Percentiles rank a stretch among this genome's conserved stretches.
phyloP scores from a whole-genome alignment of 169 alveolate species.

The Cystoisospora suis region DNA sequence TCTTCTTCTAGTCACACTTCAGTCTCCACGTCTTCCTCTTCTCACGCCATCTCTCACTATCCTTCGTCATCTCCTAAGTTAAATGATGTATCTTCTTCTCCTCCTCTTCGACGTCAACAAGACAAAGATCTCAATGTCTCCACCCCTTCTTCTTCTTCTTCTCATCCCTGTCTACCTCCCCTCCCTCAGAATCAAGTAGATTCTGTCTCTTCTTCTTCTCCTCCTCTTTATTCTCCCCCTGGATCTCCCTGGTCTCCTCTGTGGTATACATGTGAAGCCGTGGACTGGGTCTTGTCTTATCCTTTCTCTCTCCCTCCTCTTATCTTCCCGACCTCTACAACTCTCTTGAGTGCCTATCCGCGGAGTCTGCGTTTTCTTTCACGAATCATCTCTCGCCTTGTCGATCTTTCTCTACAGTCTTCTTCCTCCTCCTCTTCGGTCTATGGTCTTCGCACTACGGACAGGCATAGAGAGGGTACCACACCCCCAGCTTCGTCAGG shows the following conservation, averaged over 20 bases:
- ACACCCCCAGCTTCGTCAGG: not conserved
- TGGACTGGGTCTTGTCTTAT: conserved; percentile 32
- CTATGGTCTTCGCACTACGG: too few species aligned
- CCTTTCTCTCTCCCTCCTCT: conserved; percentile 16
- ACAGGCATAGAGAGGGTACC: too few species aligned
- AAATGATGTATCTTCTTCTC: not conserved
- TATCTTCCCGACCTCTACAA: conserved; percentile 46
- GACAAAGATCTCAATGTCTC: not conserved
- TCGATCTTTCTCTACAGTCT: not conserved
- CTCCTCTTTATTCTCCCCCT: not conserved
- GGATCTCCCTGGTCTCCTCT: conserved; percentile 20
- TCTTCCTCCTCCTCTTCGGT: not conserved
- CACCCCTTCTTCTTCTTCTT: too few species aligned
- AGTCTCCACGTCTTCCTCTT: not conserved
- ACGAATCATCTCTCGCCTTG: not conserved
- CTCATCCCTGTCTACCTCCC: too few species aligned
- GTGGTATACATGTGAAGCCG: conserved; percentile 56
- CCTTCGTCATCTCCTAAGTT: not conserved
- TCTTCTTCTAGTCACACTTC: not conserved
- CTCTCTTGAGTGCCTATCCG: conserved; percentile 1
- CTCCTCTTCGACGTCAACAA: not conserved
- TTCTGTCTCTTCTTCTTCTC: too few species aligned
- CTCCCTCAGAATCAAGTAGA: too few species aligned
- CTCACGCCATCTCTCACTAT: not conserved
- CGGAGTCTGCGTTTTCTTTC: conserved; percentile 34